Percentiles rank a stretch among this genome's conserved stretches.
Evolutionary conservation across 75 land plant genomes (phyloP).

Genomic region (Azolla pinnata): DNA sequence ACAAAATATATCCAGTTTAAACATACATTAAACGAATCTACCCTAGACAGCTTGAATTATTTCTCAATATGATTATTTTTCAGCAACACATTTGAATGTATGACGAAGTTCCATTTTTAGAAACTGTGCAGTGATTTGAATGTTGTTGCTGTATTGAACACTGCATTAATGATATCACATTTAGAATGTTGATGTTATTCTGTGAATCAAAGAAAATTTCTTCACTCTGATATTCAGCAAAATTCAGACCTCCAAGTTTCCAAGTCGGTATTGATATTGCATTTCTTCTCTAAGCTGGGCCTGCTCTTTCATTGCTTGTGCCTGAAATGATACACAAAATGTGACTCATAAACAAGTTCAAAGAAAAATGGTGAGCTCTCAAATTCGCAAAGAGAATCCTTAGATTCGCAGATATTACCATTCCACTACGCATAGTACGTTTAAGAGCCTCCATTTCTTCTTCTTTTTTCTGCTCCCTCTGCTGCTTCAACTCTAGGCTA

Average conservation of each 20-base stretch:
- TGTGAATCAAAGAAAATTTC: too few relatives aligned
- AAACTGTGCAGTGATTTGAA: too few relatives aligned
- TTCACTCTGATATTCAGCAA: too few relatives aligned
- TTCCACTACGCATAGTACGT: constrained; percentile 81
- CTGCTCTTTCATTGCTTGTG: constrained; percentile 99
- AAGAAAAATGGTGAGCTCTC: too few relatives aligned
- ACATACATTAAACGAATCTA: background rate
- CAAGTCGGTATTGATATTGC: constrained; percentile 83
- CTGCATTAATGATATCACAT: too few relatives aligned
- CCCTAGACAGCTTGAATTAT: too few relatives aligned
- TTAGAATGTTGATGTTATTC: too few relatives aligned
- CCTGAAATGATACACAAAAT: constrained; percentile 35
- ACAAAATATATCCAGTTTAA: background rate
- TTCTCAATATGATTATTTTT: too few relatives aligned
- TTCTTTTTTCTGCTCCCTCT: constrained; percentile 78
- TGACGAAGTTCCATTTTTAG: too few relatives aligned
- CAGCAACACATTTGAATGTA: too few relatives aligned
- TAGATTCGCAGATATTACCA: constrained; percentile 63
- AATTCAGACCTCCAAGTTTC: constrained; percentile 73
- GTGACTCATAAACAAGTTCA: background rate
- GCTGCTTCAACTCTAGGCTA: constrained; percentile 65
- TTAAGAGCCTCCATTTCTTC: constrained; percentile 57
- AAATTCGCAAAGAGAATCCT: too few relatives aligned
- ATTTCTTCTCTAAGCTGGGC: constrained; percentile 94
- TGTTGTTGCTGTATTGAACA: too few relatives aligned